Evolutionary conservation across 257 asterid species (phyloP).

Genomic region (Forsythia suspensa): DNA sequence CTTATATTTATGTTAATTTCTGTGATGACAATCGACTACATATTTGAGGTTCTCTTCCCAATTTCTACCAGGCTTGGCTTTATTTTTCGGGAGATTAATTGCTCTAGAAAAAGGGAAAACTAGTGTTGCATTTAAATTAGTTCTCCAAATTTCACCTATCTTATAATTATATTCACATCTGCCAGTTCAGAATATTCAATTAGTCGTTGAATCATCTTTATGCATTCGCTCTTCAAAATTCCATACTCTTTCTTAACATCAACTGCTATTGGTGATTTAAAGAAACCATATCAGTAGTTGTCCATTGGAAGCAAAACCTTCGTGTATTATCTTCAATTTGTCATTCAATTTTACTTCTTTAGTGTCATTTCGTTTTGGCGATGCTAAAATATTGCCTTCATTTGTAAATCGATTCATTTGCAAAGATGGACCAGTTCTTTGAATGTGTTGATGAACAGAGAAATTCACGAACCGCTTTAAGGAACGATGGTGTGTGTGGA

Average conservation of each 20-base stretch:
- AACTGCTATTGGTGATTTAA: slow-evolving; percentile 5
- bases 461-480: slow-evolving; percentile 89
- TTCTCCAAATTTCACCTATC: slow-evolving; percentile 19
- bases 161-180: slow-evolving; percentile 6
- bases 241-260: neutral
- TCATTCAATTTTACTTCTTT: neutral
- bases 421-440: slow-evolving; percentile 98
- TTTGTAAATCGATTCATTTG: slow-evolving; percentile 30
- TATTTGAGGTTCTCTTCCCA: too few relatives aligned
- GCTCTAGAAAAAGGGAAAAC: neutral
- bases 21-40: too few relatives aligned
- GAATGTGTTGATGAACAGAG: slow-evolving; percentile 91
- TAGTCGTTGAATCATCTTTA: neutral
- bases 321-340: neutral
- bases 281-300: slow-evolving; percentile 15
- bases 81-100: too few relatives aligned
- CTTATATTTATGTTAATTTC: too few relatives aligned
- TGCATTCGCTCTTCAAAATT: neutral
- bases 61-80: too few relatives aligned
- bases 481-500: slow-evolving; percentile 96
- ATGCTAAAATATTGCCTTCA: slow-evolving; percentile 27
- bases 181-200: slow-evolving; percentile 19
- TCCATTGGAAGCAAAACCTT: slow-evolving; percentile 1
- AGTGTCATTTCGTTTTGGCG: slow-evolving; percentile 1
- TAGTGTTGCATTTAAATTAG: slow-evolving; percentile 10